Conservation (phyloP, 257 asterid species). For the Solanum gandarillasii region DNA sequence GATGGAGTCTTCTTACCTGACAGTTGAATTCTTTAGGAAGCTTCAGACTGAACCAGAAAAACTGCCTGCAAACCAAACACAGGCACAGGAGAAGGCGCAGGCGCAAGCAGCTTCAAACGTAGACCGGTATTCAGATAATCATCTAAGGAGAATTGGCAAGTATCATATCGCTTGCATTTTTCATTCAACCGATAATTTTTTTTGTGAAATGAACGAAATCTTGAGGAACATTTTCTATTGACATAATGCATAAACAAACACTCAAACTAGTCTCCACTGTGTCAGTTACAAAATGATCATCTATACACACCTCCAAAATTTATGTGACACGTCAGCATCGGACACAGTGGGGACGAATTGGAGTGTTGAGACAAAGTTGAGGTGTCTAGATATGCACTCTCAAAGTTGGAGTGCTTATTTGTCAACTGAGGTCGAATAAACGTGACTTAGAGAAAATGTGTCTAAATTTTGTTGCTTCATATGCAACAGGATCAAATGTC, state of each 20-base stretch:
- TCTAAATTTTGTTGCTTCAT: slow-evolving; percentile 1
- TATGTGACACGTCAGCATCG: accelerated
- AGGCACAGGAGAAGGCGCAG: not conserved
- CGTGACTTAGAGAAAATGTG: not conserved
- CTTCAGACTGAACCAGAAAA: slow-evolving; percentile 83
- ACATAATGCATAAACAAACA: not conserved
- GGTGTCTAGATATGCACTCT: not conserved
- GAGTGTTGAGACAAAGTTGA: not conserved
- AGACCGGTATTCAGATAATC: slow-evolving; percentile 76
- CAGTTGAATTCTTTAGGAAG: slow-evolving; percentile 90
- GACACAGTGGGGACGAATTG: not conserved
- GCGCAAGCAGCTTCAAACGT: slow-evolving; percentile 22
- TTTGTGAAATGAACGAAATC: not conserved
- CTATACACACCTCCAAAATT: not conserved
- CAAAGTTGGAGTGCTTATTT: not conserved
- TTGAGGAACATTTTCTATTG: not conserved
- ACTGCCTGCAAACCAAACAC: not conserved
- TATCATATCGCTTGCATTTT: not conserved
- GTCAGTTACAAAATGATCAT: not conserved
- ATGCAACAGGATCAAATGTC: slow-evolving; percentile 66
- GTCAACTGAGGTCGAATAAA: not conserved
- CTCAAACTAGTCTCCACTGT: not conserved
- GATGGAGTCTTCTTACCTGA: slow-evolving; percentile 93
- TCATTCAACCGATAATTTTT: not conserved
- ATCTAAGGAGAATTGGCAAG: slow-evolving; percentile 68